Percentiles rank a stretch among this genome's conserved stretches.
These are phyloP conservation scores for Tolypocladium ophioglossoides DNA, from an alignment of 2,329 filamentous ascomycete species.

Conservation along the genomic window DNA sequence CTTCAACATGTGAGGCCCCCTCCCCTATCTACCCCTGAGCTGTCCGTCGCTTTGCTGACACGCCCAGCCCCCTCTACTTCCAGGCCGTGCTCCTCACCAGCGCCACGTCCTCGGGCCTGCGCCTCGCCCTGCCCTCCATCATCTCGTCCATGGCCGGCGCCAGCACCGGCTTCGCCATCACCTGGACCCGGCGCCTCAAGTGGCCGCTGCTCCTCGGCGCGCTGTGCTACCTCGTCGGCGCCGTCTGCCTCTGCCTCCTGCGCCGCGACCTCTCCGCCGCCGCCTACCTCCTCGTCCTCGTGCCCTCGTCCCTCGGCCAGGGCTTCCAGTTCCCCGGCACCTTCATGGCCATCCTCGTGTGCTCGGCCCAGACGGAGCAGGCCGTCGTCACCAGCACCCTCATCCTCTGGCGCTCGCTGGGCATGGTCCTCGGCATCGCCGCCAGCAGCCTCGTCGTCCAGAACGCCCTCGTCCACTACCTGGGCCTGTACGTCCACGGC, in stretches of 20 bases:
- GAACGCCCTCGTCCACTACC: slow-evolving; percentile 52
- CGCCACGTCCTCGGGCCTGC: slow-evolving; percentile 62
- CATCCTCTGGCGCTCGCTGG: slow-evolving; percentile 60
- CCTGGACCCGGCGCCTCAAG: slow-evolving; percentile 47
- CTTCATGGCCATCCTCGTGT: slow-evolving; percentile 52
- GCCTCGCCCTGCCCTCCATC: slow-evolving; percentile 54
- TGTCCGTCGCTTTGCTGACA: background rate
- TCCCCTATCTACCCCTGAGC: background rate
- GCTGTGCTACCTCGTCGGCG: slow-evolving; percentile 36
- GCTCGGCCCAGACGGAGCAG: slow-evolving; percentile 49
- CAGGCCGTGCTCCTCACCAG: slow-evolving; percentile 61
- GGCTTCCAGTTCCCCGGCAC: slow-evolving; percentile 56
- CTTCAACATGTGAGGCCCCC: slow-evolving; percentile 42
- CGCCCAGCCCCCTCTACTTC: slow-evolving; percentile 57
- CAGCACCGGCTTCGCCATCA: slow-evolving; percentile 51
- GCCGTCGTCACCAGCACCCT: slow-evolving; percentile 62
- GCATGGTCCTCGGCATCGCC: slow-evolving; percentile 64
- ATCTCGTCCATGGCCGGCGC: slow-evolving; percentile 44
- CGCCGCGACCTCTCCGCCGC: slow-evolving; percentile 37
- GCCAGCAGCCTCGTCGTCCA: slow-evolving; percentile 62
- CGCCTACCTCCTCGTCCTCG: slow-evolving; percentile 44
- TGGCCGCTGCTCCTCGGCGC: slow-evolving; percentile 45
- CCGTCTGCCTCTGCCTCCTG: slow-evolving; percentile 37
- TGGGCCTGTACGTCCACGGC: slow-evolving; percentile 48
- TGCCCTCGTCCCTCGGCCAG: slow-evolving; percentile 45